A percentile compares a stretch with the other conserved stretches of the same genome.
Conservation (phyloP, 2,329 filamentous ascomycete species). For the Exophiala alcalophila region DNA sequence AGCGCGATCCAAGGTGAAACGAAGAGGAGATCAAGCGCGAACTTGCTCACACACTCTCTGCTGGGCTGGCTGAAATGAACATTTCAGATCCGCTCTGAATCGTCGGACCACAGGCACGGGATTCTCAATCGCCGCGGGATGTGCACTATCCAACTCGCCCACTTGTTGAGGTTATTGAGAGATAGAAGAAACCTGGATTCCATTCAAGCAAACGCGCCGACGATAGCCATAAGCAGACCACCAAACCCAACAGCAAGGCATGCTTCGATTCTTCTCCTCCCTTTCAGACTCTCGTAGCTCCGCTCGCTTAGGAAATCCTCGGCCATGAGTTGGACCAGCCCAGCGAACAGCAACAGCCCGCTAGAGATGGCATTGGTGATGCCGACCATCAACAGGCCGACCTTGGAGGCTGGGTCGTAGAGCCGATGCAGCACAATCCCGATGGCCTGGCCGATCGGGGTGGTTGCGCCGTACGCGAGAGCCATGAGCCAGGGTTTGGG, state of each 20-base stretch:
- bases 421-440: constrained; percentile 73
- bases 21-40: too few relatives aligned
- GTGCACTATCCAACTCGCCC: too few relatives aligned
- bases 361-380: constrained; percentile 84
- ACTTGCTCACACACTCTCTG: too few relatives aligned
- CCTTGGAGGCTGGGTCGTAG: constrained; percentile 74
- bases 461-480: constrained; percentile 65
- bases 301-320: constrained; percentile 74
- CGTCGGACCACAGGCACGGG: too few relatives aligned
- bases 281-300: constrained; percentile 59
- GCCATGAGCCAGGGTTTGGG: constrained; percentile 71
- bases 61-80: too few relatives aligned
- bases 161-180: too few relatives aligned
- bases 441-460: constrained; percentile 79
- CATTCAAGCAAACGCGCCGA: constrained; percentile 61
- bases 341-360: constrained; percentile 76
- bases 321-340: constrained; percentile 76
- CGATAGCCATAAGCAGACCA: constrained; percentile 62
- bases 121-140: too few relatives aligned
- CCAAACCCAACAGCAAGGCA: constrained; percentile 61
- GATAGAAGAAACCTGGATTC: neutral
- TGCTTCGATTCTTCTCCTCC: constrained; percentile 58
- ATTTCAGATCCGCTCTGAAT: too few relatives aligned
- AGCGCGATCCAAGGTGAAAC: too few relatives aligned
- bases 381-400: constrained; percentile 76